Evolutionary conservation across 345 rosid genomes (phyloP), one percentile per base, ranked within the genome.

Genomic region (Boechera divaricarpa): DNA sequence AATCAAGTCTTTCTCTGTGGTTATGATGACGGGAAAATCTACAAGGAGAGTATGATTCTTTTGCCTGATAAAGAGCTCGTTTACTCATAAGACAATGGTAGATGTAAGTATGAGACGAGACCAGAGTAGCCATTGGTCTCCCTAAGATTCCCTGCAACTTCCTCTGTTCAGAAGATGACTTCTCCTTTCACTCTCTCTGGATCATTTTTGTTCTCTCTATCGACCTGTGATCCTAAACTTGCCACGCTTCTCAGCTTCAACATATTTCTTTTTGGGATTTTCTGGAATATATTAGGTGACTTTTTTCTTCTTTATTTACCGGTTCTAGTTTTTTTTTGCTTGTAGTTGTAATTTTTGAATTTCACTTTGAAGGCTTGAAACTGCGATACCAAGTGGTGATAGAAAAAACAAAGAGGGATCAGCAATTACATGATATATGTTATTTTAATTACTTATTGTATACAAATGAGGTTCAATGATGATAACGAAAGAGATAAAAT

Each of bases 61-160:
- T 55, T 35, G 39, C 28, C 28, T 53, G 74, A 69, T 47, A 33
- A 2, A 70, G 67, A 29, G 38, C 58, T 54, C 60, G 60, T 57
- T 53, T 52, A 51, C 41, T 64, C 72, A 69, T 15, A 69, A 69
- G 44, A 61, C 71, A 77, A 52, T 45, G 82, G 79, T 15, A 70
- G 39, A 66, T 72, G 57, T 78, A 81, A 62, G 71, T 62, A 7
- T 71, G 83, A 11, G 84, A 66, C 29, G 72, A 80, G 68, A 80
- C 85, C 73, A 83, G 67, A 69, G 81, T 63, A 81, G 84, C 81
- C 88, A 86, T 76, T 74, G 79, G 63, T 73, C 77, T 72, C 74
- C 7, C 5, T 51, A 15, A 44, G 57, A 69, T 48, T 16, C 53
- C 69, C 39, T 54, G 58, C 7, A 47, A 41, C 66, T 73, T 68